Base-by-base conservation (phyloP, 202 grass and related monocot genomes). In the Panicum virgatum region DNA sequence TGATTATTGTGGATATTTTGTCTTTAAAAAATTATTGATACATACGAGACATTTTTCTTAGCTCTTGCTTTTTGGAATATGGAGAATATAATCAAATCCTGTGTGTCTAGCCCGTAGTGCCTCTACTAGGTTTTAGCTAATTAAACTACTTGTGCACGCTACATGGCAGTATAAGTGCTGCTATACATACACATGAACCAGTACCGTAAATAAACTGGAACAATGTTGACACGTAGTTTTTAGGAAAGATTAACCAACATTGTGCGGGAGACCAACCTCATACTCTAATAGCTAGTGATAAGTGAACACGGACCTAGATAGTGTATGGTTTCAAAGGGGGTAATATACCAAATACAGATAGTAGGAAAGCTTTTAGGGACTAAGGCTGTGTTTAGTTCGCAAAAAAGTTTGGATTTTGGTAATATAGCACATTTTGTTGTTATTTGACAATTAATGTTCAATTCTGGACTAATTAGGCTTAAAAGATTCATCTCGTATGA, bases 1-100 rank as follows among this genome's bases (percentile, higher is more conserved):
- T 19, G 19, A 36, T 66, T 63, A 65, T 14, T 37, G 9, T 58
- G 6, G 5, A 8, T 23, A 19, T 20, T 75, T 30, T 56, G 20
- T 14, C 57, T 7, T 2, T 12, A 7, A 20, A 5, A 77, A 81
- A 66, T 12, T 69, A 12, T 51, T 2, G 16, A 62, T 78, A 76
- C 63, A 54, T 23, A 2, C 30, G 64, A 58, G 22, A 5, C 18
- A 63, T 14, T 70, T 70, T 81, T 76, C 25, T 47, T 65, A 12
- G n/a, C 48, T 46, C 38, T 88, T 66, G 56, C 54, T 85, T 89
- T 89, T 64, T 56, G 36, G 5, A 76, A n/a, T 68, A 56, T 68
- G 22, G 40, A 72, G 46, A 85, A 85, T 81, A 85, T 81, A 81
- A 85, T 78, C 66, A 78, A 78, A 77, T 67, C 16, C 26, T 77